Percentiles rank a stretch among this genome's conserved stretches.
These are phyloP conservation scores for Komagataella kurtzmanii DNA, from an alignment of 805 yeast genomes.

Conservation along the genomic window DNA sequence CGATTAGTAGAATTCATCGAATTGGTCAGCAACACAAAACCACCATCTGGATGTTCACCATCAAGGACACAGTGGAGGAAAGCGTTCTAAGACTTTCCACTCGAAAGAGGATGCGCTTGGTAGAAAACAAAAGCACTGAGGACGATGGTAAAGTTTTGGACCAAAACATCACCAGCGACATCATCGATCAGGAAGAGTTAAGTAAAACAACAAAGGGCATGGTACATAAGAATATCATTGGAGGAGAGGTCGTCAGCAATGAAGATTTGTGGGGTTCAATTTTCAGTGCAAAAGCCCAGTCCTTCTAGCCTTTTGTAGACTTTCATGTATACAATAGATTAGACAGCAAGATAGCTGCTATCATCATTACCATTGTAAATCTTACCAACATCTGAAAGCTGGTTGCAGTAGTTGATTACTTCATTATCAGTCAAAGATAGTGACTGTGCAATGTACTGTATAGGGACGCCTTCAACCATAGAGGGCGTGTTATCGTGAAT, in stretches of 20 bases:
- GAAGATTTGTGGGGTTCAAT: conserved; percentile 54
- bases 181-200: conserved; percentile 42
- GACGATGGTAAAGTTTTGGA: conserved; percentile 8
- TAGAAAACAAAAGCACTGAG: conserved; percentile 13
- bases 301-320: neutral
- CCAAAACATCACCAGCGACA: conserved; percentile 15
- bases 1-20: conserved; percentile 82
- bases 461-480: conserved; percentile 71
- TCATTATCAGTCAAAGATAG: conserved; percentile 35
- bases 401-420: conserved; percentile 34
- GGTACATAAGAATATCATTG: conserved; percentile 28
- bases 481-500: conserved; percentile 35
- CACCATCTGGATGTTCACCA: conserved; percentile 85
- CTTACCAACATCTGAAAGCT: conserved; percentile 53
- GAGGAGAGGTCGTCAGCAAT: conserved; percentile 47
- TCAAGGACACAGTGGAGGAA: conserved; percentile 79
- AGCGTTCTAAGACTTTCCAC: conserved; percentile 63
- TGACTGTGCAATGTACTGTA: conserved; percentile 43
- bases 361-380: conserved; percentile 63
- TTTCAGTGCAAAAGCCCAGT: conserved; percentile 20
- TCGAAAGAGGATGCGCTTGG: conserved; percentile 36
- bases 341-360: conserved; percentile 40
- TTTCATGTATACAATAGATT: conserved; percentile 15
- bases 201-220: conserved; percentile 36
- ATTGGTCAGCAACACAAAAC: conserved; percentile 81